Percentiles rank a stretch among this genome's conserved stretches.
Evolutionary conservation across 805 yeast genomes (phyloP).

Genomic region (Cyberlindnera maclurae): DNA sequence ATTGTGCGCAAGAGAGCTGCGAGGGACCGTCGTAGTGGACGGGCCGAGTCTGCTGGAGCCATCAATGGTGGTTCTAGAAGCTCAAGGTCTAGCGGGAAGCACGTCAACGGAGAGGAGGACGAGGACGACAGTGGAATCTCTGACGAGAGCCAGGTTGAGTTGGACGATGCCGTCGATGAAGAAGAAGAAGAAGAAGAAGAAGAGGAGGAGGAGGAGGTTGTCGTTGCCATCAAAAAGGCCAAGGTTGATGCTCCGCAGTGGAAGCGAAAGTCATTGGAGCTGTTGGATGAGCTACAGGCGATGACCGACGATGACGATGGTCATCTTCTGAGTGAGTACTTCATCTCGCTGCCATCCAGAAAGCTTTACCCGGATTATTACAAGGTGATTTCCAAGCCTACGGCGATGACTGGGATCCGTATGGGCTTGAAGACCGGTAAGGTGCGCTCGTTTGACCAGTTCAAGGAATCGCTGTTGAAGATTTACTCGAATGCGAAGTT

Average conservation of each 20-base stretch:
- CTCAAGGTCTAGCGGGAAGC: slow-evolving; percentile 14
- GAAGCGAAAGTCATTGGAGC: slow-evolving; percentile 24
- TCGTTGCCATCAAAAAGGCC: slow-evolving; percentile 13
- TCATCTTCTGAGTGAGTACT: slow-evolving; percentile 44
- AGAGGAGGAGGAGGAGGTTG: background rate
- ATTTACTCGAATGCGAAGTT: slow-evolving; percentile 83
- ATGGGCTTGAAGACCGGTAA: slow-evolving; percentile 46
- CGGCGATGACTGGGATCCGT: slow-evolving; percentile 57
- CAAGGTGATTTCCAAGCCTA: slow-evolving; percentile 44
- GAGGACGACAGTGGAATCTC: background rate
- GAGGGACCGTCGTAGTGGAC: slow-evolving; percentile 21
- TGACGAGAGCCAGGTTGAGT: slow-evolving; percentile 1
- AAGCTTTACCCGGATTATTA: slow-evolving; percentile 83
- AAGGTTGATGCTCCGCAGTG: slow-evolving; percentile 22
- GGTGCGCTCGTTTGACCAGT: slow-evolving; percentile 38
- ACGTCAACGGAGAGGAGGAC: background rate
- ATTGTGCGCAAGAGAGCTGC: slow-evolving; percentile 31
- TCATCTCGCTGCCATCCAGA: slow-evolving; percentile 64
- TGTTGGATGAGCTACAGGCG: slow-evolving; percentile 38
- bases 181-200: background rate
- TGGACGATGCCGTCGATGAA: background rate
- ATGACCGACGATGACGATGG: slow-evolving; percentile 27
- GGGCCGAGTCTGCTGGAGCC: slow-evolving; percentile 2
- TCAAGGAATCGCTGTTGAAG: slow-evolving; percentile 53
- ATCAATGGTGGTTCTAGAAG: slow-evolving; percentile 16